These are phyloP conservation scores for Agrocybe pediades DNA, from an alignment of 768 basidiomycete species.

Conservation along the genomic window DNA sequence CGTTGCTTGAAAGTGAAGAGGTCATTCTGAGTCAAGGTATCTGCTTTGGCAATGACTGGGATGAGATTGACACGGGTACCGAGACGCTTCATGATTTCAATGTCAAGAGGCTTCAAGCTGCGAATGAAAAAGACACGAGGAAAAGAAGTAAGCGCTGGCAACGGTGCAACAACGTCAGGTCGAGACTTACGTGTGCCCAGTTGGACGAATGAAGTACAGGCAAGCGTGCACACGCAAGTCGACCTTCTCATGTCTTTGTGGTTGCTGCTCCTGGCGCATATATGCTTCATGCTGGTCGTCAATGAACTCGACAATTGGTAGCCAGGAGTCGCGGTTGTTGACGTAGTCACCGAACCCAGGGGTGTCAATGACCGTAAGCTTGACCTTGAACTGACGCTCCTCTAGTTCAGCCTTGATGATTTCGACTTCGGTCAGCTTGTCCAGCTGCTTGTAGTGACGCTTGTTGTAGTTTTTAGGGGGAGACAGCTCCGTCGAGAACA, in stretches of 20 bases:
- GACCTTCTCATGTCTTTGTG: slow-evolving; percentile 91
- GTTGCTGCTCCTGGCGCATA: slow-evolving; percentile 99
- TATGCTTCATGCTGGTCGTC: slow-evolving; percentile 95
- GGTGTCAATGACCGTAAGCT: slow-evolving; percentile 98
- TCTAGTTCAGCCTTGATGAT: slow-evolving; percentile 99
- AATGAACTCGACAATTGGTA: slow-evolving; percentile 97
- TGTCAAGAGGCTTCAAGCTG: slow-evolving; percentile 95
- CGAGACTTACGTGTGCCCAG: slow-evolving; percentile 87
- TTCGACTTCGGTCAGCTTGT: slow-evolving; percentile 98
- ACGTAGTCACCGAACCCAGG: slow-evolving; percentile 99
- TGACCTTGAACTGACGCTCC: slow-evolving; percentile 99
- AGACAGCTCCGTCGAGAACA: slow-evolving; percentile 97
- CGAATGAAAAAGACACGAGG: neutral
- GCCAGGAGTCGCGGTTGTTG: slow-evolving; percentile 99
- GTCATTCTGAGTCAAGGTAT: slow-evolving; percentile 95
- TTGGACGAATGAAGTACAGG: slow-evolving; percentile 94
- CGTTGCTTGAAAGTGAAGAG: slow-evolving; percentile 90
- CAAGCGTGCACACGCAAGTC: slow-evolving; percentile 97
- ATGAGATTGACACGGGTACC: slow-evolving; percentile 98
- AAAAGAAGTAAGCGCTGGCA: neutral
- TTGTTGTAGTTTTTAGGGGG: slow-evolving; percentile 86
- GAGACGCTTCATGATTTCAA: slow-evolving; percentile 99
- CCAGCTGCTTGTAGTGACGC: slow-evolving; percentile 93
- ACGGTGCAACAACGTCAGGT: slow-evolving; percentile 7
- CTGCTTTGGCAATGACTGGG: slow-evolving; percentile 96